phyloP scores from a whole-genome alignment of 352 stramenopile genomes.

The Phytophthora melonis region DNA sequence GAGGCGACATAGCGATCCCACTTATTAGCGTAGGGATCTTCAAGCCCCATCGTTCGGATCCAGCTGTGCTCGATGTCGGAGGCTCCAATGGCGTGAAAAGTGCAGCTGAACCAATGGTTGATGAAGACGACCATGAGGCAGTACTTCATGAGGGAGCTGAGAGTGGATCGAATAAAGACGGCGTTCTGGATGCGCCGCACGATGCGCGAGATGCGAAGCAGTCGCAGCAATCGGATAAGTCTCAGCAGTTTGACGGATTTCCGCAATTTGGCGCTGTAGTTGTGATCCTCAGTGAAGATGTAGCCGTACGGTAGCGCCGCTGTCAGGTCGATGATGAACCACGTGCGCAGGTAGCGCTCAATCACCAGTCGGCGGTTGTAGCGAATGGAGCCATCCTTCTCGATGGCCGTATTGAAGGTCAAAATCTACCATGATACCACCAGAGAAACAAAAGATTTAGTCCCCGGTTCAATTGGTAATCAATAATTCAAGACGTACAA shows the following conservation, averaged over 20 bases:
- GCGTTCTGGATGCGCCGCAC: slow-evolving; percentile 71
- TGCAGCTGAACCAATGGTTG: slow-evolving; percentile 80
- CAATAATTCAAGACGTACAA: too few species aligned
- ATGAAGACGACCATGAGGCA: slow-evolving; percentile 75
- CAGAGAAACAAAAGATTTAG: not conserved
- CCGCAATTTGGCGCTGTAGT: slow-evolving; percentile 41
- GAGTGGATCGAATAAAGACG: slow-evolving; percentile 76
- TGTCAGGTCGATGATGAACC: slow-evolving; percentile 60
- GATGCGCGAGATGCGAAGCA: slow-evolving; percentile 80
- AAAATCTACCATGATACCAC: slow-evolving; percentile 35
- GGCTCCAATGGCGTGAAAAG: slow-evolving; percentile 62
- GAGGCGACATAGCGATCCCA: slow-evolving; percentile 74
- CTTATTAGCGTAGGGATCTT: slow-evolving; percentile 42
- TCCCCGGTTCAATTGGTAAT: too few species aligned
- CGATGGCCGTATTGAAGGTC: slow-evolving; percentile 67
- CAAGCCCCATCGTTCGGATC: slow-evolving; percentile 52
- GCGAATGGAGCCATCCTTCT: slow-evolving; percentile 58
- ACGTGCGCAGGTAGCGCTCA: slow-evolving; percentile 51
- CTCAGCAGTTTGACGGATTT: slow-evolving; percentile 69
- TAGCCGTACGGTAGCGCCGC: slow-evolving; percentile 64
- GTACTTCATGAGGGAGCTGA: slow-evolving; percentile 74
- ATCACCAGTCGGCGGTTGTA: slow-evolving; percentile 53
- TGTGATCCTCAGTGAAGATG: slow-evolving; percentile 35
- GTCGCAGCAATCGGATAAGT: slow-evolving; percentile 63
- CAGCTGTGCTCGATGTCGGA: slow-evolving; percentile 46